Percentiles rank a stretch among this genome's conserved stretches.
These are phyloP conservation scores for Fusarium coicis DNA, from an alignment of 2,329 filamentous ascomycete species.

Conservation along the genomic window DNA sequence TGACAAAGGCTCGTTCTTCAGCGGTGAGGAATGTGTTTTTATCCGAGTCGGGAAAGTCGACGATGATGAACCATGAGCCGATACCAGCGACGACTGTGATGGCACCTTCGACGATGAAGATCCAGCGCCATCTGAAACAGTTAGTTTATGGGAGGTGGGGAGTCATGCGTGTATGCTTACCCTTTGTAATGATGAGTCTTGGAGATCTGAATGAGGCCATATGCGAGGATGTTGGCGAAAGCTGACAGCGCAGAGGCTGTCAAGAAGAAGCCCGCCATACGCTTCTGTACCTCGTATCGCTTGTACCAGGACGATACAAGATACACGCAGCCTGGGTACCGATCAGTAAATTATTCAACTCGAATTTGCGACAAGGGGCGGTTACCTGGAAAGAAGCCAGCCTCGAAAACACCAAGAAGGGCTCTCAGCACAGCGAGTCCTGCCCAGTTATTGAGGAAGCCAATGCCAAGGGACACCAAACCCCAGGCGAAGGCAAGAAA, in stretches of 20 bases:
- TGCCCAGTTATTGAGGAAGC: slow-evolving; percentile 20
- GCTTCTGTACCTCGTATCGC: slow-evolving; percentile 27
- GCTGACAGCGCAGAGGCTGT: slow-evolving; percentile 14
- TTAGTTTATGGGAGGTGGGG: too few species aligned
- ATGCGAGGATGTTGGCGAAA: slow-evolving; percentile 30
- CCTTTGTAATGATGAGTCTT: slow-evolving; percentile 25
- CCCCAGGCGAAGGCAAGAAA: slow-evolving; percentile 25
- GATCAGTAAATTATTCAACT: neutral
- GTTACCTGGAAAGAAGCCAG: slow-evolving; percentile 25
- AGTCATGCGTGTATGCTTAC: neutral
- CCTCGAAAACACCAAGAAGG: slow-evolving; percentile 26
- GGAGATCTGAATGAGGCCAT: slow-evolving; percentile 22
- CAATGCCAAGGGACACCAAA: slow-evolving; percentile 21
- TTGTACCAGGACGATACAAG: slow-evolving; percentile 28
- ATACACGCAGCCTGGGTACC: slow-evolving; percentile 7
- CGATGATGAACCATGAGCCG: slow-evolving; percentile 33
- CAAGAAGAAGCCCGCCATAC: slow-evolving; percentile 26
- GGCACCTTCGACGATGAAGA: slow-evolving; percentile 31
- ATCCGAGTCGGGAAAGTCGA: slow-evolving; percentile 30
- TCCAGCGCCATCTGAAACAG: slow-evolving; percentile 18
- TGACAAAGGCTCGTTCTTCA: slow-evolving; percentile 21
- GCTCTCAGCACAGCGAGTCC: slow-evolving; percentile 16
- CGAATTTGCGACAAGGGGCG: fast-evolving
- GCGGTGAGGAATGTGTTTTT: slow-evolving; percentile 23
- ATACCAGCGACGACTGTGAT: slow-evolving; percentile 24